These are phyloP conservation scores for Populus simonii DNA, from an alignment of 345 rosid genomes.

Conservation along the genomic window DNA sequence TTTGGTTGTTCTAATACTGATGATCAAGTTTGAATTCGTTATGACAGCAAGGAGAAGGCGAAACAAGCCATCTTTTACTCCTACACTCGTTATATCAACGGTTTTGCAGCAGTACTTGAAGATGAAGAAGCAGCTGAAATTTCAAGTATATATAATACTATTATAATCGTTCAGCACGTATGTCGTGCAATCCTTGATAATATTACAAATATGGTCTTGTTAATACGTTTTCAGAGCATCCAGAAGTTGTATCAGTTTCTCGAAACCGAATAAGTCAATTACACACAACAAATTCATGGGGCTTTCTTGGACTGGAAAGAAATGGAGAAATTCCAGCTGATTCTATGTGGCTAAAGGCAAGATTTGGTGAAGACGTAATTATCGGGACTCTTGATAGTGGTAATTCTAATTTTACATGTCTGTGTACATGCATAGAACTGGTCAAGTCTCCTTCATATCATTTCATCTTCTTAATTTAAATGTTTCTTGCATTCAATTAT, in stretches of 20 bases:
- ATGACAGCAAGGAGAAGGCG: constrained; percentile 12
- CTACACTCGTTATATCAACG: constrained; percentile 21
- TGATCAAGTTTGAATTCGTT: not conserved
- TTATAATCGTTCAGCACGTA: too few species aligned
- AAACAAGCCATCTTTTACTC: constrained; percentile 25
- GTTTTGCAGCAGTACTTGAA: constrained; percentile 23
- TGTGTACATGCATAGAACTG: too few species aligned
- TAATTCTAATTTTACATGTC: not conserved
- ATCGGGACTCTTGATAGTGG: constrained; percentile 27
- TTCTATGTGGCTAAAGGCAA: constrained; percentile 18
- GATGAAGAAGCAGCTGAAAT: constrained; percentile 15
- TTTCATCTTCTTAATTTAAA: too few species aligned
- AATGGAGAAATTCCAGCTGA: constrained; percentile 5
- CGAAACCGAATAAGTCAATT: constrained; percentile 6
- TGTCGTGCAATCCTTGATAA: not conserved
- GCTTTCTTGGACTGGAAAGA: constrained; percentile 24
- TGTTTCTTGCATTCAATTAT: too few species aligned
- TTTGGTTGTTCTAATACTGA: too few species aligned
- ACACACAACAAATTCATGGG: constrained; percentile 31
- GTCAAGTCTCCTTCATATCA: too few species aligned
- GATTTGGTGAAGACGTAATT: constrained; percentile 24
- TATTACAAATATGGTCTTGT: not conserved
- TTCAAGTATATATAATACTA: not conserved
- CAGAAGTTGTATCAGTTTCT: constrained; percentile 21
- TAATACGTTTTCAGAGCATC: not conserved